Evolutionary conservation across 1,284 basidiomycete species (phyloP).

Genomic region (Apiotrichum porosum): DNA sequence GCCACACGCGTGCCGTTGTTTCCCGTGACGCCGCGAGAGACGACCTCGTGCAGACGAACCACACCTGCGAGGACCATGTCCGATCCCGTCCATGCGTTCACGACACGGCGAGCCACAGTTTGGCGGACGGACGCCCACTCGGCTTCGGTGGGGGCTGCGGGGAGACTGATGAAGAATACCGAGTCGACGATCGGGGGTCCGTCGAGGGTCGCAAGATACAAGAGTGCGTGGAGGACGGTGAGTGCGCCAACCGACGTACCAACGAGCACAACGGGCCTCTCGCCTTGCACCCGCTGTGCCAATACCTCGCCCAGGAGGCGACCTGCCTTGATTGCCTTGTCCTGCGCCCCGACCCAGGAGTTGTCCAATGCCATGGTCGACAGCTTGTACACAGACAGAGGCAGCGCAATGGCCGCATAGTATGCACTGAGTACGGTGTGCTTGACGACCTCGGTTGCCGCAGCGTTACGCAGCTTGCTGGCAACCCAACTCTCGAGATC

Average conservation of each 20-base stretch:
- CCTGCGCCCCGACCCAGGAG: constrained; percentile 50
- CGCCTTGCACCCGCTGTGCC: constrained; percentile 54
- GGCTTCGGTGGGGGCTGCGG: constrained; percentile 48
- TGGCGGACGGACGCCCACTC: constrained; percentile 51
- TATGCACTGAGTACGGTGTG: constrained; percentile 54
- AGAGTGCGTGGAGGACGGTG: constrained; percentile 53
- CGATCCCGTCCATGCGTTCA: constrained; percentile 51
- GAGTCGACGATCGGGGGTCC: constrained; percentile 52
- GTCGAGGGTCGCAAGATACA: constrained; percentile 47
- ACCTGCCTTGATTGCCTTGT: constrained; percentile 53
- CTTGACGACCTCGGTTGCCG: constrained; percentile 53
- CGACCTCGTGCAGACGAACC: constrained; percentile 52
- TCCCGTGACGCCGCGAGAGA: constrained; percentile 47
- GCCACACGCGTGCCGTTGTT: constrained; percentile 45
- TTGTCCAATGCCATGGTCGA: constrained; percentile 47
- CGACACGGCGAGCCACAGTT: constrained; percentile 51
- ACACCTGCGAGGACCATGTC: constrained; percentile 55
- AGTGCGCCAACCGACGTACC: constrained; percentile 55
- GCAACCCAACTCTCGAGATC: constrained; percentile 49
- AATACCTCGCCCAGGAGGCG: constrained; percentile 55
- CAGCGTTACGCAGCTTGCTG: constrained; percentile 46
- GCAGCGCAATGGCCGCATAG: constrained; percentile 54
- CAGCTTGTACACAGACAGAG: constrained; percentile 48
- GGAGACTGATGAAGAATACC: constrained; percentile 53
- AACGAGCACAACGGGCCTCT: constrained; percentile 54